Percentiles rank a stretch among this genome's conserved stretches.
Conservation (phyloP, 2,329 filamentous ascomycete genomes). For the Pyrenophora seminiperda region DNA sequence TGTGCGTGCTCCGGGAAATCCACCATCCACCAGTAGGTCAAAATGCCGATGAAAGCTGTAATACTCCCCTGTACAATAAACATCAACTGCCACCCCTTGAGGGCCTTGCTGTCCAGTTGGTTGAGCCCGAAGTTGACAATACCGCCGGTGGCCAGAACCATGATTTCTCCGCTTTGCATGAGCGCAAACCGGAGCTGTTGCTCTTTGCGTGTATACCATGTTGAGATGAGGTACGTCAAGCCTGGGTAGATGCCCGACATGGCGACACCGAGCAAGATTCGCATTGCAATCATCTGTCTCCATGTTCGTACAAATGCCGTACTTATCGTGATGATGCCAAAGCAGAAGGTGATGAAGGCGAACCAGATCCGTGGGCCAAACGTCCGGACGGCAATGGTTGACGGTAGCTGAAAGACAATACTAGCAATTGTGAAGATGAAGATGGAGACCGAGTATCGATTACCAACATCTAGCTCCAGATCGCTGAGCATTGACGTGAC, state of each 20-base stretch:
- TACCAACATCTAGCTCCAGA: constrained; percentile 64
- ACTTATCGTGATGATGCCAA: constrained; percentile 69
- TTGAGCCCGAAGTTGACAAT: constrained; percentile 74
- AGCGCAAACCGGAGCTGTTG: constrained; percentile 70
- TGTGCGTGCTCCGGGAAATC: constrained; percentile 69
- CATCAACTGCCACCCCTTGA: constrained; percentile 72
- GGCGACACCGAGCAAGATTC: constrained; percentile 68
- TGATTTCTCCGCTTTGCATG: constrained; percentile 67
- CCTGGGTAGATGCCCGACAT: constrained; percentile 57
- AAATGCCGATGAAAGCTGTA: constrained; percentile 61
- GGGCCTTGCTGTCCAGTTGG: constrained; percentile 60
- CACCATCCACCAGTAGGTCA: constrained; percentile 73
- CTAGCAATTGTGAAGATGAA: constrained; percentile 74
- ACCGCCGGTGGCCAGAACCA: constrained; percentile 67
- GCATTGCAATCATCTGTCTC: constrained; percentile 71
- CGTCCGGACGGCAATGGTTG: constrained; percentile 68
- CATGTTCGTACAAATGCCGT: constrained; percentile 71
- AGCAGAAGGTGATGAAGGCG: constrained; percentile 62
- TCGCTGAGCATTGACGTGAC: constrained; percentile 71
- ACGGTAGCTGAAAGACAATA: constrained; percentile 71
- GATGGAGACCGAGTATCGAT: constrained; percentile 71
- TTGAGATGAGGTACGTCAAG: constrained; percentile 61
- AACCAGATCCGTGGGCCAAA: constrained; percentile 70
- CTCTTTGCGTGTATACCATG: constrained; percentile 68
- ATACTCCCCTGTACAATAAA: constrained; percentile 69